phyloP scores from a whole-genome alignment of 1,284 basidiomycete species.

The Nidula niveotomentosa region DNA sequence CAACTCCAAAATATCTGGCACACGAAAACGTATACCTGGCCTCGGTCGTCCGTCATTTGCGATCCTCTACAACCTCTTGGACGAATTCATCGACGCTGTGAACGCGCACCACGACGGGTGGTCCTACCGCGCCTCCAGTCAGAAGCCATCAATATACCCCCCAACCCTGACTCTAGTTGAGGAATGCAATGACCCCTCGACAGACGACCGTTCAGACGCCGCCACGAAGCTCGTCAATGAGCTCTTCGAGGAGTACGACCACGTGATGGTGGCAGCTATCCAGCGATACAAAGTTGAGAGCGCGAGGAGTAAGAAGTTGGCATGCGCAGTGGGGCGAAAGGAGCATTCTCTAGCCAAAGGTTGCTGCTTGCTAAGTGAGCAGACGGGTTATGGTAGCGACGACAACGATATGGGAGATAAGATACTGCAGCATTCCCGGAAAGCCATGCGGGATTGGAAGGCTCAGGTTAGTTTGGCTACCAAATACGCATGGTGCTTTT shows the following conservation, averaged over 20 bases:
- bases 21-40: slow-evolving; percentile 28
- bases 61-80: slow-evolving; percentile 35
- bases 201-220: slow-evolving; percentile 32
- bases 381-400: slow-evolving; percentile 37
- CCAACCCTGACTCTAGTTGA: slow-evolving; percentile 38
- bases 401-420: slow-evolving; percentile 35
- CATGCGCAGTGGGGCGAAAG: slow-evolving; percentile 27
- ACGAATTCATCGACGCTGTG: slow-evolving; percentile 38
- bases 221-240: slow-evolving; percentile 32
- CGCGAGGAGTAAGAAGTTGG: slow-evolving; percentile 27
- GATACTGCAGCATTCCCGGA: slow-evolving; percentile 30
- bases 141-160: slow-evolving; percentile 18
- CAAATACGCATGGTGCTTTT: too few species aligned
- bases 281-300: slow-evolving; percentile 36
- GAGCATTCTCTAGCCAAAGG: slow-evolving; percentile 34
- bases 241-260: slow-evolving; percentile 29
- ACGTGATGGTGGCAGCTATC: slow-evolving; percentile 29
- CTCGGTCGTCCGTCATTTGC: slow-evolving; percentile 34
- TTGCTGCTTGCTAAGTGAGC: slow-evolving; percentile 41
- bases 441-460: slow-evolving; percentile 36
- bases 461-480: slow-evolving; percentile 21
- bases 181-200: slow-evolving; percentile 35
- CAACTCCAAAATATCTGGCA: slow-evolving; percentile 29
- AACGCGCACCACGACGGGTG: slow-evolving; percentile 39
- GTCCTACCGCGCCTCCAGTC: slow-evolving; percentile 23